Percentiles rank a stretch among this genome's conserved stretches.
Conservation (phyloP, 805 yeast genomes). For the Diddensiella transvaalensis region DNA sequence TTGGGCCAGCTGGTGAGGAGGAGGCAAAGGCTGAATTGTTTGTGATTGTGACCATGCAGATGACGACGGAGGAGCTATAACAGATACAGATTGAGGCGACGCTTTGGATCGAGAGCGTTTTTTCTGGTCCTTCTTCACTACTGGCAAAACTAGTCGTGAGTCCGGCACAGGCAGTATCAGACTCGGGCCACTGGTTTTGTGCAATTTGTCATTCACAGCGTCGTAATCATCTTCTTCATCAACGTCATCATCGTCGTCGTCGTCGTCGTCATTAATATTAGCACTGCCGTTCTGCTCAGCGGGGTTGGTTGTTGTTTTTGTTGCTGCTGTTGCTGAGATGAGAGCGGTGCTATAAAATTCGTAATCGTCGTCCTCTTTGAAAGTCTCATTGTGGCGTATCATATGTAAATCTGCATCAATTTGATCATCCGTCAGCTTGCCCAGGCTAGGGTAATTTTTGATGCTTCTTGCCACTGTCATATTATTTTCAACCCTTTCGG, state of each 20-base stretch:
- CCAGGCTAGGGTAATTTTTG: slow-evolving; percentile 18
- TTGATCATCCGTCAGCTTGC: slow-evolving; percentile 22
- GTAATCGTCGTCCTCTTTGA: slow-evolving; percentile 9
- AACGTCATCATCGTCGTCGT: slow-evolving; percentile 13
- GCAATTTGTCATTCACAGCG: background rate
- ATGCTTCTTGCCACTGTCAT: slow-evolving; percentile 27
- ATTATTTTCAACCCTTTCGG: slow-evolving; percentile 27
- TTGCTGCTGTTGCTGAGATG: no score
- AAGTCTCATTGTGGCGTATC: slow-evolving; percentile 17
- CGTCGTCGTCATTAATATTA: no score
- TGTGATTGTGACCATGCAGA: slow-evolving; percentile 9
- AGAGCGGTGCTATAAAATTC: background rate
- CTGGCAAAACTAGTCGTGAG: background rate
- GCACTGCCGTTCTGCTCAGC: no score
- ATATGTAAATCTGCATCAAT: slow-evolving; percentile 16
- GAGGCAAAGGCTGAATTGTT: background rate
- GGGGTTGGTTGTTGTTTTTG: no score
- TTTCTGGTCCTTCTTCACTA: background rate
- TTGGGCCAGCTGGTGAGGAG: slow-evolving; percentile 3
- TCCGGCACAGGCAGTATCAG: background rate
- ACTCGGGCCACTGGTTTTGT: background rate
- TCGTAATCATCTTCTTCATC: slow-evolving; percentile 7
- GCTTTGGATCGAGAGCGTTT: background rate
- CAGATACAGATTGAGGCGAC: background rate
- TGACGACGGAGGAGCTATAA: slow-evolving; percentile 11